These are phyloP conservation scores for Candida pseudofarinosa DNA, from an alignment of 805 yeast species.

Conservation along the genomic window DNA sequence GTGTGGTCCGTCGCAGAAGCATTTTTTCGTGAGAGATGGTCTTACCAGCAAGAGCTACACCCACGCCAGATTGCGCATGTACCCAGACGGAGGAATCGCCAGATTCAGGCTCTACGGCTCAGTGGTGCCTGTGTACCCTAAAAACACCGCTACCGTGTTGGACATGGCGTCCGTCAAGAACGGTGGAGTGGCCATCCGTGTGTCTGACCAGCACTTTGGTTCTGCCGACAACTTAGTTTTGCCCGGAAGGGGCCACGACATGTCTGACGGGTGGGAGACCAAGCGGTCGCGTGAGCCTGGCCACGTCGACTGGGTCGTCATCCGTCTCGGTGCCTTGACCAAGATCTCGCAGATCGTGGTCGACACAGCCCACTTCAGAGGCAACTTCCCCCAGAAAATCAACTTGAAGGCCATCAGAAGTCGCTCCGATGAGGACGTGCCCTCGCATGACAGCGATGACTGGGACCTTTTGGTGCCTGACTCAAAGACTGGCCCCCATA, in stretches of 20 bases:
- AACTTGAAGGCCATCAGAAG: slow-evolving; percentile 58
- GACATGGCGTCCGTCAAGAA: slow-evolving; percentile 80
- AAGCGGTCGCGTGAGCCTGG: slow-evolving; percentile 77
- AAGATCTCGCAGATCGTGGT: slow-evolving; percentile 58
- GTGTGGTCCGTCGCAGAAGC: slow-evolving; percentile 88
- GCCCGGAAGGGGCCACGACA: slow-evolving; percentile 93
- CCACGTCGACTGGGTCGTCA: slow-evolving; percentile 89
- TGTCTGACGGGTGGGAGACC: slow-evolving; percentile 99
- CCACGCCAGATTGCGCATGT: slow-evolving; percentile 83
- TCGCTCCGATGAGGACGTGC: slow-evolving; percentile 25
- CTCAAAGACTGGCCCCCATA: slow-evolving; percentile 77
- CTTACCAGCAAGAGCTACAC: slow-evolving; percentile 65
- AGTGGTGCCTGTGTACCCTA: slow-evolving; percentile 68
- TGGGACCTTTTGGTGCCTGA: slow-evolving; percentile 70
- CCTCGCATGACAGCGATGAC: slow-evolving; percentile 37
- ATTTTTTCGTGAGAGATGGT: slow-evolving; percentile 64
- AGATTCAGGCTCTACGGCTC: slow-evolving; percentile 86
- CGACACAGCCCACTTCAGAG: slow-evolving; percentile 92
- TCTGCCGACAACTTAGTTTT: slow-evolving; percentile 82
- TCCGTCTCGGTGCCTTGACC: slow-evolving; percentile 68
- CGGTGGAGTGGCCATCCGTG: slow-evolving; percentile 84
- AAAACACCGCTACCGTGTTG: slow-evolving; percentile 39
- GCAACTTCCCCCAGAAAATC: slow-evolving; percentile 86
- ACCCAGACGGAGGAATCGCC: slow-evolving; percentile 98
- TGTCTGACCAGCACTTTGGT: slow-evolving; percentile 92